phyloP scores from a whole-genome alignment of 306 rosid genomes.

The Erythrophleum fordii region DNA sequence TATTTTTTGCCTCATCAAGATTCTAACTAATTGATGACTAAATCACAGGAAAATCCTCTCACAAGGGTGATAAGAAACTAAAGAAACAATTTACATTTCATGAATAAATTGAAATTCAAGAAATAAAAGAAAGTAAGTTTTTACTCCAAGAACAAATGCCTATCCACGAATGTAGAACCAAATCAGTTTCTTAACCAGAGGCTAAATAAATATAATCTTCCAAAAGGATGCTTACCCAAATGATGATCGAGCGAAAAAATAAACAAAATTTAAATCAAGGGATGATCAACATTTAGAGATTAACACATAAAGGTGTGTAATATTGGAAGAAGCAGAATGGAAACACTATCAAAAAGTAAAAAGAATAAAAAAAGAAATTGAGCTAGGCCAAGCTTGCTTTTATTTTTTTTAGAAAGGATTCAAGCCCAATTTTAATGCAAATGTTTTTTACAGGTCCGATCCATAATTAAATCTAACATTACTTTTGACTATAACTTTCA shows the following conservation, averaged over 20 bases:
- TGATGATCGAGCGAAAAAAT: constrained; percentile 23
- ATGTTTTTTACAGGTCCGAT: no score
- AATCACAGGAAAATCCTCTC: not conserved
- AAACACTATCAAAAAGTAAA: no score
- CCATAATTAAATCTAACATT: no score
- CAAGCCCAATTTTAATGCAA: no score
- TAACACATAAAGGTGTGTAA: not conserved
- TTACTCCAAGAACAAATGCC: not conserved
- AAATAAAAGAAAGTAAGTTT: not conserved
- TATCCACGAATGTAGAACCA: not conserved
- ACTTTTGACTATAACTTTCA: no score
- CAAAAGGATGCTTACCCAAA: constrained; percentile 16
- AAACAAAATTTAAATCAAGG: constrained; percentile 25
- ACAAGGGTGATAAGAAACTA: not conserved
- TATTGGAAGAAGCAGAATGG: constrained; percentile 5
- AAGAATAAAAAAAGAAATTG: no score
- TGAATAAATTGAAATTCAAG: constrained; percentile 10
- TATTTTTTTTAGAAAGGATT: no score
- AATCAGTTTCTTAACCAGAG: constrained; percentile 17
- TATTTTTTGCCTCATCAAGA: not conserved
- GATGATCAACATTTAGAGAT: constrained; percentile 6
- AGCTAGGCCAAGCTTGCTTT: no score
- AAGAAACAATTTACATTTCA: not conserved
- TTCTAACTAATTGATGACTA: constrained; percentile 7
- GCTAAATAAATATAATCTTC: not conserved